Percentiles rank a stretch among this genome's conserved stretches.
Conservation (phyloP, 257 asterid species). For the Nemophila menziesii region DNA sequence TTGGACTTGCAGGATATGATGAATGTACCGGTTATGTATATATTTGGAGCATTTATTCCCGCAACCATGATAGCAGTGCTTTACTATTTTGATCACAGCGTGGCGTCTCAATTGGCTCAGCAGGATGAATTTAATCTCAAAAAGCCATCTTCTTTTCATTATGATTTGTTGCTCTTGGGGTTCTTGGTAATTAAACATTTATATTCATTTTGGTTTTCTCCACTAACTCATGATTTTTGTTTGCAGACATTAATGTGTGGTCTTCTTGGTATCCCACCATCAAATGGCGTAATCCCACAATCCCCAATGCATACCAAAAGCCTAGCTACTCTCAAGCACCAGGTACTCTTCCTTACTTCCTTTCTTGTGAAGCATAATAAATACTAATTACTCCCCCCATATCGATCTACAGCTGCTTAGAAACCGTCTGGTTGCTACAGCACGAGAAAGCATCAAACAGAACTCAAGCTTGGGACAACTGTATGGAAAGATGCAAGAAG, state of each 20-base stretch:
- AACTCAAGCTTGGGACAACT: conserved; percentile 71
- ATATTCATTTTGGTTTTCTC: neutral
- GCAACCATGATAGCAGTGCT: conserved; percentile 88
- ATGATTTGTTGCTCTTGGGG: conserved; percentile 65
- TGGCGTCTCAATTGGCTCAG: conserved; percentile 85
- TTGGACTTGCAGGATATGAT: conserved; percentile 59
- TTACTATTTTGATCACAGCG: conserved; percentile 90
- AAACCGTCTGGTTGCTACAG: conserved; percentile 55
- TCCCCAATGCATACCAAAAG: conserved; percentile 92
- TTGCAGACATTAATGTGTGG: conserved; percentile 76
- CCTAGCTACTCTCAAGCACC: conserved; percentile 85
- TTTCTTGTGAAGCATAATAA: too few relatives aligned
- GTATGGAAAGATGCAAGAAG: conserved; percentile 86
- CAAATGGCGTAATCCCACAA: conserved; percentile 88
- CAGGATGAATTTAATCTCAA: conserved; percentile 75
- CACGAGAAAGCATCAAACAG: conserved; percentile 48
- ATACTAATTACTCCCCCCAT: too few relatives aligned
- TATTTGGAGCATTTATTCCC: conserved; percentile 73
- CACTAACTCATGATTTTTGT: neutral
- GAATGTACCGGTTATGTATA: conserved; percentile 55
- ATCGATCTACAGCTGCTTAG: conserved; percentile 61
- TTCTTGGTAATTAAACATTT: conserved; percentile 61
- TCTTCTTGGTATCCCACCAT: conserved; percentile 76
- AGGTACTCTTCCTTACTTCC: conserved; percentile 24
- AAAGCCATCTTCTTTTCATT: conserved; percentile 82